These are phyloP conservation scores for Akanthomyces uredinophilus DNA, from an alignment of 2,329 filamentous ascomycete genomes.

Conservation along the genomic window DNA sequence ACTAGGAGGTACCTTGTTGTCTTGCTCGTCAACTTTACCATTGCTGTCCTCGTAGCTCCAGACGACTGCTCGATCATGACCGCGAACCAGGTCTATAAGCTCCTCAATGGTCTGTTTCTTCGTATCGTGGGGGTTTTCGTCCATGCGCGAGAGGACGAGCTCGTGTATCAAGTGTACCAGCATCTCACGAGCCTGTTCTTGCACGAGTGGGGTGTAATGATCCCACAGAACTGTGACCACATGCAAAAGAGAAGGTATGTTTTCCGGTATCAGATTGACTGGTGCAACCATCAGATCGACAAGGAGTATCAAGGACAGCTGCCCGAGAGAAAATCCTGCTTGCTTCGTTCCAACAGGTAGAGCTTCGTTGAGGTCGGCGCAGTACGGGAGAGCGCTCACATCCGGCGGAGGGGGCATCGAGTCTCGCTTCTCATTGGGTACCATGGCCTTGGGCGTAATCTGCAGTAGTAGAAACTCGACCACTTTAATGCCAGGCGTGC, in stretches of 20 bases:
- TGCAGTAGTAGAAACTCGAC: conserved; percentile 90
- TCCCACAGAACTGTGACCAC: conserved; percentile 95
- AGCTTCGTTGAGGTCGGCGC: conserved; percentile 75
- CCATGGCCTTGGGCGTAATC: conserved; percentile 94
- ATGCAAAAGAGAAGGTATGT: conserved; percentile 80
- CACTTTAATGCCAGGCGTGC: conserved; percentile 76
- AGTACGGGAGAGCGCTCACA: conserved; percentile 72
- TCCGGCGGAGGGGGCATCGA: conserved; percentile 67
- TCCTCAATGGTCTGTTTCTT: conserved; percentile 76
- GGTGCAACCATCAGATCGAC: conserved; percentile 96
- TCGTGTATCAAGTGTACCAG: conserved; percentile 96
- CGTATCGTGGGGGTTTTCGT: conserved; percentile 57
- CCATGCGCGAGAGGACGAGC: conserved; percentile 74
- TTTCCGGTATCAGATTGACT: conserved; percentile 70
- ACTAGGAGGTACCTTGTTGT: conserved; percentile 74
- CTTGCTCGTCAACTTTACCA: conserved; percentile 66
- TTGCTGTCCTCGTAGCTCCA: conserved; percentile 96
- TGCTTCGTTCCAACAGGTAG: conserved; percentile 88
- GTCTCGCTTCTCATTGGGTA: conserved; percentile 76
- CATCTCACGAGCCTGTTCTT: conserved; percentile 97
- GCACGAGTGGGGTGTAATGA: conserved; percentile 89
- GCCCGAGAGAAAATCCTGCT: conserved; percentile 84
- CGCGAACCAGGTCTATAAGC: conserved; percentile 79
- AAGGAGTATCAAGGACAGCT: conserved; percentile 85
- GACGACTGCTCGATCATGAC: conserved; percentile 76